Base-by-base conservation (phyloP, 2,329 filamentous ascomycete genomes). In the Pseudogymnoascus sp. region DNA sequence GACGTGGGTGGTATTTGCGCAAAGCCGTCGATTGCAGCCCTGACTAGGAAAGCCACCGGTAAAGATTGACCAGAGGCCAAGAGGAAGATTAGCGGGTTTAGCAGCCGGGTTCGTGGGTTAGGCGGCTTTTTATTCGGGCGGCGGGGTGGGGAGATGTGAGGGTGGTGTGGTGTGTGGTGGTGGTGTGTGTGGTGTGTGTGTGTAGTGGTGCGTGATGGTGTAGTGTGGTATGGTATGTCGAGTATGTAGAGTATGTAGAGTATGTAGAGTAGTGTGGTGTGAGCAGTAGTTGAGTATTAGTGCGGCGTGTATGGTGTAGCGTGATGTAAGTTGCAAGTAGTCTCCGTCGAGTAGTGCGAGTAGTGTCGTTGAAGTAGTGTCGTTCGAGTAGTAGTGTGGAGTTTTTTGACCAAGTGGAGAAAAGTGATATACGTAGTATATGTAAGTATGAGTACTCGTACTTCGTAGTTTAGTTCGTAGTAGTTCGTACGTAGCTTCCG, bases 31-130 rank as follows among this genome's bases (percentile, higher is more conserved):
- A 46, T 10, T 53, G 23, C 28, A 53, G 44, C 44, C 44, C 44
- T 53, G 44, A 53, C 44, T 53, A 53, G 44, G 44, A 53, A 53
- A 53, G 44, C 44, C 44, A 53, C 44, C 44, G 44, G 44, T 53
- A 53, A 53, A 16, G 44, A 16, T 53, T 53, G 44, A 53, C 44
- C 44, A 53, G 44, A 53, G 44, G 44, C 44, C 44, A 53, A 53
- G 44, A 31, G 5, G 44, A 53, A 53, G 44, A 53, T 53, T 53
- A 53, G 44, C 44, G 44, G 44, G 44, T 53, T 53, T 53, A 53
- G 44, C 44, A 53, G 44, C 44, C 44, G 44, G 23, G 44, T 53
- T 53, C 44, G 44, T 53, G 44, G 44, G 23, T 53, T 53, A 53
- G 44, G 44, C 44, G 44, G 23, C 44, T 53, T 53, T 53, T 53